Evolutionary conservation across 306 rosid genomes (phyloP).

Genomic region (Crataegus laevigata): DNA sequence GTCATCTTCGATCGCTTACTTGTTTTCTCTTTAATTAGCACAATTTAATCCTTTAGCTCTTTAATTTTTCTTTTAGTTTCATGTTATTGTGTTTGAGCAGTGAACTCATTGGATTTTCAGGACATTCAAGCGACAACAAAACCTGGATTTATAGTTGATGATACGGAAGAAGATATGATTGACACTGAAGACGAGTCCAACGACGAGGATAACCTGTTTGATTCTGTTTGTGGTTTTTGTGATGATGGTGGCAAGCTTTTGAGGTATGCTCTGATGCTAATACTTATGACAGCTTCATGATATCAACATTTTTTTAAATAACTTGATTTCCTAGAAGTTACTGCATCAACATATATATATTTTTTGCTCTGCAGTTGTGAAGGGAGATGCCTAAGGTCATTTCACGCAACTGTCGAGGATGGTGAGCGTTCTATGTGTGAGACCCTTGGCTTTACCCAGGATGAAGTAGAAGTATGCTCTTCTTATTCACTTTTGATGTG

Average conservation of each 20-base stretch:
- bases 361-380: slow-evolving; percentile 59
- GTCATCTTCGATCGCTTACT: slow-evolving; percentile 29
- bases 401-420: slow-evolving; percentile 62
- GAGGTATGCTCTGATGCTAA: slow-evolving; percentile 39
- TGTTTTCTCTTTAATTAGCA: slow-evolving; percentile 1
- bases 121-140: slow-evolving; percentile 43
- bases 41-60: background rate
- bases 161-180: slow-evolving; percentile 33
- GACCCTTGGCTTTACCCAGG: slow-evolving; percentile 61
- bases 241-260: slow-evolving; percentile 77
- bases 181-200: slow-evolving; percentile 51
- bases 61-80: background rate
- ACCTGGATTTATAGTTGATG: slow-evolving; percentile 65
- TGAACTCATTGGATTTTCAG: slow-evolving; percentile 33
- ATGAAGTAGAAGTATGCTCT: slow-evolving; percentile 71
- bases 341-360: background rate
- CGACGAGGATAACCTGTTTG: slow-evolving; percentile 59
- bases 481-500: slow-evolving; percentile 9
- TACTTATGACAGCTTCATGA: background rate
- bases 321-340: background rate
- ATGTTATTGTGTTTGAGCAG: slow-evolving; percentile 6
- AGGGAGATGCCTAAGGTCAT: slow-evolving; percentile 89
- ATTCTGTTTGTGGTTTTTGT: slow-evolving; percentile 82
- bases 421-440: slow-evolving; percentile 53
- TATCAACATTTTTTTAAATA: background rate